Conservation (phyloP, 106 monocot species). For the Phalaenopsis equestris region DNA sequence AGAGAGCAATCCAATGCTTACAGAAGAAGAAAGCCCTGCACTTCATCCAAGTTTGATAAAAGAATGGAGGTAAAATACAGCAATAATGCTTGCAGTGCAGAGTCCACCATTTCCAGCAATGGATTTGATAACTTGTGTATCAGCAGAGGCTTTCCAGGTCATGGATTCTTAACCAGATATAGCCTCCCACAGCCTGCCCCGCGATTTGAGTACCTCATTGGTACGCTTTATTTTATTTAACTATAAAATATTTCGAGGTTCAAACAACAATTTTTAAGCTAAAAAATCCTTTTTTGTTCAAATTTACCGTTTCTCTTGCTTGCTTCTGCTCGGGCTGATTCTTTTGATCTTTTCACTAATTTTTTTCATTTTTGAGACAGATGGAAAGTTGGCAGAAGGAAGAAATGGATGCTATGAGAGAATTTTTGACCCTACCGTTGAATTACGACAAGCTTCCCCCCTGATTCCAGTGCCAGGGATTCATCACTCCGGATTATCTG, state of each 20-base stretch:
- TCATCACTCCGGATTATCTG: slow-evolving; percentile 7
- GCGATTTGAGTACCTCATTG: neutral
- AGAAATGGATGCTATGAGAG: slow-evolving; percentile 1
- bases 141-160: neutral
- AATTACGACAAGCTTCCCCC: neutral
- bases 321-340: neutral
- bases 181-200: neutral
- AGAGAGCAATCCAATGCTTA: slow-evolving; percentile 37
- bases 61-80: slow-evolving; percentile 1
- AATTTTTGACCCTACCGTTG: neutral
- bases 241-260: too few species aligned
- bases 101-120: slow-evolving; percentile 36
- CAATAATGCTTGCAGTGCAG: slow-evolving; percentile 32
- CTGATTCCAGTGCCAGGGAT: slow-evolving; percentile 1
- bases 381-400: slow-evolving; percentile 3
- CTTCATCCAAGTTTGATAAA: neutral
- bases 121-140: slow-evolving; percentile 18
- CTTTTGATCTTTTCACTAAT: neutral
- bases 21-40: slow-evolving; percentile 31
- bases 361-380: neutral
- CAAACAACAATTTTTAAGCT: too few species aligned
- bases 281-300: too few species aligned
- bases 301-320: too few species aligned
- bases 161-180: slow-evolving; percentile 1
- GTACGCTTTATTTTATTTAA: slow-evolving; percentile 5